Percentiles rank a stretch among this genome's conserved stretches.
phyloP scores from a whole-genome alignment of 169 alveolate species.

The Babesia ovata region DNA sequence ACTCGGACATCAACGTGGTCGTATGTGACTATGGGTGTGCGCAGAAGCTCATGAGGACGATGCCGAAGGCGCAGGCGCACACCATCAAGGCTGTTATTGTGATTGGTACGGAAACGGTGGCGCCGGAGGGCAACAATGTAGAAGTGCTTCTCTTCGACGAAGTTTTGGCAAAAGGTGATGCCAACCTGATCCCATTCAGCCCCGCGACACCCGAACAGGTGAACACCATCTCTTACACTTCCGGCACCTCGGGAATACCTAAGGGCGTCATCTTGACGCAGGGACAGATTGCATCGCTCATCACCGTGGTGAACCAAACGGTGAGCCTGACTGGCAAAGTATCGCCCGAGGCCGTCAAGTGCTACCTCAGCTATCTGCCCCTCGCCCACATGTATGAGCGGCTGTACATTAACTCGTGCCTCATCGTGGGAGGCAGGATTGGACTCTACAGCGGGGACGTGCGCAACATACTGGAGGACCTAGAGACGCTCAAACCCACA shows the following conservation, averaged over 20 bases:
- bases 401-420: slow-evolving; percentile 60
- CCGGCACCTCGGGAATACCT: slow-evolving; percentile 97
- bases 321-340: slow-evolving; percentile 22
- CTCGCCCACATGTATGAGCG: slow-evolving; percentile 95
- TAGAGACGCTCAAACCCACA: slow-evolving; percentile 73
- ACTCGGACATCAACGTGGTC: slow-evolving; percentile 56
- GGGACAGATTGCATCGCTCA: slow-evolving; percentile 57
- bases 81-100: slow-evolving; percentile 30
- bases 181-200: slow-evolving; percentile 20
- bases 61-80: slow-evolving; percentile 35
- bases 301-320: slow-evolving; percentile 35
- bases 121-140: slow-evolving; percentile 22
- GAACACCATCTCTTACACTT: slow-evolving; percentile 92
- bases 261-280: slow-evolving; percentile 95
- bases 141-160: slow-evolving; percentile 57
- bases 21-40: slow-evolving; percentile 56
- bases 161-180: slow-evolving; percentile 45
- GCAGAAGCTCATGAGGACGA: slow-evolving; percentile 24
- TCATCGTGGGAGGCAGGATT: slow-evolving; percentile 76
- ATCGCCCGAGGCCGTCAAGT: slow-evolving; percentile 52
- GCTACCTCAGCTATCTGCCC: slow-evolving; percentile 91
- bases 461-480: slow-evolving; percentile 86
- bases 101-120: slow-evolving; percentile 37
- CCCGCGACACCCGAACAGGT: slow-evolving; percentile 68
- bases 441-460: slow-evolving; percentile 91